Conservation (phyloP, 768 basidiomycete genomes). For the Epithele typhae region DNA sequence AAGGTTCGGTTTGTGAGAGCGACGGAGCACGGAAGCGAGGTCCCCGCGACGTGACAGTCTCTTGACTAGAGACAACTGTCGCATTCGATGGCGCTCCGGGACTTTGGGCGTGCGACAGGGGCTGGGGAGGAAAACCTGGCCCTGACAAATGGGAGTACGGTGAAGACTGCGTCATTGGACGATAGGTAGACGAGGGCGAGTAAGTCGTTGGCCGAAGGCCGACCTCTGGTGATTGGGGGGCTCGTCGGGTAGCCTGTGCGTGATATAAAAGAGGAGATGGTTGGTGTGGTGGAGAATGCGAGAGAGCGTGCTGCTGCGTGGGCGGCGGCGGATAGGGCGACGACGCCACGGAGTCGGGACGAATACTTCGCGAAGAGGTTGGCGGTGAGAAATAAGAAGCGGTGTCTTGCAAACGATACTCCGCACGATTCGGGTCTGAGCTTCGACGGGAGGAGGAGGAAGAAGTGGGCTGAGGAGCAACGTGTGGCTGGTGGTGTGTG, state of each 20-base stretch:
- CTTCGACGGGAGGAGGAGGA: slow-evolving; percentile 4
- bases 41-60: neutral
- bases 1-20: slow-evolving; percentile 1
- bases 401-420: neutral
- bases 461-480: neutral
- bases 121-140: neutral
- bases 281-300: neutral
- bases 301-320: neutral
- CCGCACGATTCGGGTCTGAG: slow-evolving; percentile 6
- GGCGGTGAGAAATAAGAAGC: slow-evolving; percentile 5
- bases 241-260: neutral
- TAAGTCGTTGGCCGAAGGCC: slow-evolving; percentile 1
- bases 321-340: slow-evolving; percentile 7
- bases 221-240: slow-evolving; percentile 8
- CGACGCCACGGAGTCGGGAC: slow-evolving; percentile 3
- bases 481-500: slow-evolving; percentile 2
- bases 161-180: slow-evolving; percentile 2
- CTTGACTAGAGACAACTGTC: neutral
- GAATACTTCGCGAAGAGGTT: slow-evolving; percentile 10
- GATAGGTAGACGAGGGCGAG: slow-evolving; percentile 3
- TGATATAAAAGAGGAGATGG: neutral
- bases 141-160: neutral
- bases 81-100: neutral
- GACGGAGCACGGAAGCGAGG: slow-evolving; percentile 3
- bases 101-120: neutral